Evolutionary conservation across 371 early-diverging fungal genomes (phyloP).

Genomic region (Globomyces sp.): DNA sequence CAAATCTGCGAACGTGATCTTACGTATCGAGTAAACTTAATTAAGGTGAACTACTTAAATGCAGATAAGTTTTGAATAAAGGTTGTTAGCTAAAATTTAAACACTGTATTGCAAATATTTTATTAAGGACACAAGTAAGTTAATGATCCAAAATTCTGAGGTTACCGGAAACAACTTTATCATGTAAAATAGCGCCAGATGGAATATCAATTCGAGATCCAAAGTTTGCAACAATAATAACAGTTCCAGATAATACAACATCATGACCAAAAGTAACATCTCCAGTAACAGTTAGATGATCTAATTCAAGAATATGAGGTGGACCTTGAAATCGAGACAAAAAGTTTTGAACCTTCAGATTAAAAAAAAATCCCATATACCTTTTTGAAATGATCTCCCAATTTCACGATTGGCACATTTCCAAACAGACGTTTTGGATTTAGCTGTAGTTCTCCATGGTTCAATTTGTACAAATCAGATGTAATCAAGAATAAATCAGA

Average conservation of each 20-base stretch:
- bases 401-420: conserved; percentile 93
- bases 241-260: conserved; percentile 92
- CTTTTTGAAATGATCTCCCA: conserved; percentile 99
- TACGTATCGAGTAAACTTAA: not conserved
- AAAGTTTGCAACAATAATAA: conserved; percentile 98
- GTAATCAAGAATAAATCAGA: conserved; percentile 98
- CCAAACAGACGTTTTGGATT: conserved; percentile 91
- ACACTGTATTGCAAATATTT: no score
- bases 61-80: no score
- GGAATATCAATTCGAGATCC: conserved; percentile 97
- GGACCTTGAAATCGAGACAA: conserved; percentile 85
- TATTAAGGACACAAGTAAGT: conserved; percentile 6
- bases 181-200: conserved; percentile 96
- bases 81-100: no score
- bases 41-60: no score
- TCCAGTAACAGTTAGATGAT: conserved; percentile 98
- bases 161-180: conserved; percentile 98
- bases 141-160: conserved; percentile 71
- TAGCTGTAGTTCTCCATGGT: conserved; percentile 90
- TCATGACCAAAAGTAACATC: conserved; percentile 97
- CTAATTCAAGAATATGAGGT: conserved; percentile 97
- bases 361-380: conserved; percentile 19
- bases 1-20: not conserved
- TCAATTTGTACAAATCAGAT: conserved; percentile 89
- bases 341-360: conserved; percentile 61